Conservation (phyloP, 352 stramenopile species). For the Globisporangium alternatum region DNA sequence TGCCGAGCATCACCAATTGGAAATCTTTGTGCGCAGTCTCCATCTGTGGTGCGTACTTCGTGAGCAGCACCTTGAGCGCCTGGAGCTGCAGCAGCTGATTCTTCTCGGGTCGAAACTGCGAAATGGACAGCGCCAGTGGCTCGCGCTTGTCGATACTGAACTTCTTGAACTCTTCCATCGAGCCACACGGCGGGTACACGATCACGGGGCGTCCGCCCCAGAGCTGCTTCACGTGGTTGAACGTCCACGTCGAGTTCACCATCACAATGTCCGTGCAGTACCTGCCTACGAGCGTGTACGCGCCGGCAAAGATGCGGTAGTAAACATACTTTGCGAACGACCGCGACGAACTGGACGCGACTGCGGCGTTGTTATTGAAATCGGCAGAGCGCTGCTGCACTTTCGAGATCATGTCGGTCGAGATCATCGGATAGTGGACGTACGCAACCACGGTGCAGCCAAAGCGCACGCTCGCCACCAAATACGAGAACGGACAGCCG, state of each 20-base stretch:
- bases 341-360: conserved; percentile 74
- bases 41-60: conserved; percentile 45
- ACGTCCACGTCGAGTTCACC: conserved; percentile 99
- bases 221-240: conserved; percentile 92
- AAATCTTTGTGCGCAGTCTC: conserved; percentile 52
- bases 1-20: conserved; percentile 95
- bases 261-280: conserved; percentile 90
- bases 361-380: conserved; percentile 93
- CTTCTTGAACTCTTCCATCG: conserved; percentile 72
- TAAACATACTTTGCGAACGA: conserved; percentile 94
- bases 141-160: conserved; percentile 59
- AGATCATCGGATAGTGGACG: conserved; percentile 99
- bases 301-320: conserved; percentile 93
- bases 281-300: conserved; percentile 90
- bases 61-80: conserved; percentile 73
- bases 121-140: conserved; percentile 92
- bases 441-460: conserved; percentile 92
- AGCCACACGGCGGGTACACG: conserved; percentile 96
- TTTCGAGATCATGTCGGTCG: conserved; percentile 96
- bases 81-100: conserved; percentile 96
- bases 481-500: conserved; percentile 96
- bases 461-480: conserved; percentile 86
- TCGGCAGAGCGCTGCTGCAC: conserved; percentile 88
- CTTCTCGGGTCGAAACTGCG: conserved; percentile 99
- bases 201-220: conserved; percentile 84